Base-by-base conservation (phyloP, 306 rosid species). In the Acmispon strigosus region DNA sequence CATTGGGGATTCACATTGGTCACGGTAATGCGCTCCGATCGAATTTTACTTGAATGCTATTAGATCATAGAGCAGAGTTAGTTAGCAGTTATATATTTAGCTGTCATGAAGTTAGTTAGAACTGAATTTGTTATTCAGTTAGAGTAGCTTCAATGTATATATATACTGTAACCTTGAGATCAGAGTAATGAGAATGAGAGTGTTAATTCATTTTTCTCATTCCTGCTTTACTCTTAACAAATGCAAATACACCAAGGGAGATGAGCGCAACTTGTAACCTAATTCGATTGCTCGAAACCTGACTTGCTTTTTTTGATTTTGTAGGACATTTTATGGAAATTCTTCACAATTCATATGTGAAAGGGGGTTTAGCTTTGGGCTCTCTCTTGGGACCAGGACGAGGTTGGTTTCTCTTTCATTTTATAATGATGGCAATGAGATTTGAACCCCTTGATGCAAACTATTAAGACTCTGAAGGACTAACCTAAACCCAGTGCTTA, bases 361-460 rank as follows among this genome's bases (percentile, higher is more conserved):
- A 94, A 82, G 97, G 95, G 56, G 90, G 90, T 69, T 77, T 94
- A 77, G 88, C 99, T 77, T 72, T 86, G 84, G 90, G 79, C 24
- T 85, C 99, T 72, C 80, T 94, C 50, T 69, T 91, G 75, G 99
- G 99, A 79, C 99, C 97, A 0, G 97, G 99, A 77, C 84, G 96
- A 83, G 97, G 99, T 94, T 75, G 42, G 90, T 87, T 80, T 10
- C 10, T 36, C 8, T 78, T 57, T 18, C 67, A 3, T 53, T 67
- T 76, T 71, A 27, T 27, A 27, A 27, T 27, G 34, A 27, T 27
- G 34, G 34, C 0, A 32, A 32, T 32, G 37, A 6, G 37, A 32
- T 32, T 32, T 32, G 37, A 32, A 32, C 8, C 37, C 0, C 37
- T 8, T 5, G 8, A 32, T 32, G 37, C 37, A 32, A 32, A 32